phyloP scores from a whole-genome alignment of 352 stramenopile species.

The Pythium folliculosum region DNA sequence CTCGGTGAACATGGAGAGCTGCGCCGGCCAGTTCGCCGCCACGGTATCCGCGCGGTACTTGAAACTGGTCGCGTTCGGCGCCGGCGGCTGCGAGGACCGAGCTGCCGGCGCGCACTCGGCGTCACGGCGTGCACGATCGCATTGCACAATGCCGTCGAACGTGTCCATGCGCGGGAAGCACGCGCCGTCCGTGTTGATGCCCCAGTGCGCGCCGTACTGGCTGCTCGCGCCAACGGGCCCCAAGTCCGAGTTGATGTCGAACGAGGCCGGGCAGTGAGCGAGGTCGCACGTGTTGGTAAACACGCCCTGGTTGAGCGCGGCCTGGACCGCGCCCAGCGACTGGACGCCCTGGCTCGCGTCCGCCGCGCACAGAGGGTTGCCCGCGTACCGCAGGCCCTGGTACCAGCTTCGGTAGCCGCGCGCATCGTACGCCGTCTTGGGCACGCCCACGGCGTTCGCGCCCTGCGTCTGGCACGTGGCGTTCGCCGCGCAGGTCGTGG shows the following conservation, averaged over 20 bases:
- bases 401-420: slow-evolving; percentile 35
- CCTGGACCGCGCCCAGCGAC: slow-evolving; percentile 27
- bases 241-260: slow-evolving; percentile 51
- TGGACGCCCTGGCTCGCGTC: slow-evolving; percentile 27
- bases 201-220: slow-evolving; percentile 41
- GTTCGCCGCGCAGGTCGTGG: slow-evolving; percentile 17
- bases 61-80: slow-evolving; percentile 14
- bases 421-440: slow-evolving; percentile 28
- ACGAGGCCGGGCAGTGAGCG: slow-evolving; percentile 42
- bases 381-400: slow-evolving; percentile 40
- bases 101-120: not conserved
- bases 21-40: slow-evolving; percentile 60
- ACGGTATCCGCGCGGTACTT: slow-evolving; percentile 66
- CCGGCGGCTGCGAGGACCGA: not conserved
- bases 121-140: not conserved
- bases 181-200: slow-evolving; percentile 64
- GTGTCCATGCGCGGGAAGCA: slow-evolving; percentile 59
- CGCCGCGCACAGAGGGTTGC: slow-evolving; percentile 35
- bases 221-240: slow-evolving; percentile 27
- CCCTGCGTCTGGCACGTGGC: slow-evolving; percentile 23
- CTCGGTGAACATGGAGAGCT: slow-evolving; percentile 48
- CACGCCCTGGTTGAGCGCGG: slow-evolving; percentile 38
- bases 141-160: slow-evolving; percentile 39
- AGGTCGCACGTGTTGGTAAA: slow-evolving; percentile 47
- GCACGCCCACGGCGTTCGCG: slow-evolving; percentile 28